Conservation (phyloP, 345 rosid genomes). For the Lepidium didymum region DNA sequence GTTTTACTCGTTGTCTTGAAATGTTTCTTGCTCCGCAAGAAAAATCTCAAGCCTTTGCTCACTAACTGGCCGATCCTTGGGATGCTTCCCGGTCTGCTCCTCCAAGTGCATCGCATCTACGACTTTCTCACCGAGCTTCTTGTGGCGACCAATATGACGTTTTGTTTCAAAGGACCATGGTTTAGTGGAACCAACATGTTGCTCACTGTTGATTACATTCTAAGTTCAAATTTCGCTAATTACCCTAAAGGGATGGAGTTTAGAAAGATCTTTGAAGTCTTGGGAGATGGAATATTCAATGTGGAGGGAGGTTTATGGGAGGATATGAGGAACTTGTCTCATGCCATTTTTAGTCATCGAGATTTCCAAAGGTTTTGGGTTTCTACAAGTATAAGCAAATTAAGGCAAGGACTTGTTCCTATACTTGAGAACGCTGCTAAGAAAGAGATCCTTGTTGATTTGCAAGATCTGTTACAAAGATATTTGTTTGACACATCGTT, state of each 20-base stretch:
- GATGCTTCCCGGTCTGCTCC: constrained; percentile 40
- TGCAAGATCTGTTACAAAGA: constrained; percentile 44
- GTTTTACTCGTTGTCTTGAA: not conserved
- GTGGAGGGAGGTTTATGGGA: constrained; percentile 43
- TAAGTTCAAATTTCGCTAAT: constrained; percentile 50
- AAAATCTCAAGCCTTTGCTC: constrained; percentile 10
- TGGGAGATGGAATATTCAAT: constrained; percentile 58
- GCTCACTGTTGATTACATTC: constrained; percentile 40
- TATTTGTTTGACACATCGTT: constrained; percentile 41
- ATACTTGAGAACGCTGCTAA: constrained; percentile 36
- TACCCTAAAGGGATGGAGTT: constrained; percentile 56
- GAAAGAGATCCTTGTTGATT: constrained; percentile 26
- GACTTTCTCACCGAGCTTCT: constrained; percentile 29
- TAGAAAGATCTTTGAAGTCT: constrained; percentile 40
- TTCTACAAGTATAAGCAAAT: constrained; percentile 28
- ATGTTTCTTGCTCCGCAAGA: not conserved
- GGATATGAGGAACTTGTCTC: constrained; percentile 37
- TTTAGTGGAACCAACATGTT: constrained; percentile 30
- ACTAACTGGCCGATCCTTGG: constrained; percentile 51
- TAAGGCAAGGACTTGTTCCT: constrained; percentile 38
- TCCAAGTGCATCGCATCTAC: constrained; percentile 27
- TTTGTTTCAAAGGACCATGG: constrained; percentile 33
- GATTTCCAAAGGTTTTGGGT: constrained; percentile 28
- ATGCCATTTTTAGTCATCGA: constrained; percentile 24
- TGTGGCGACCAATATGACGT: not conserved